Evolutionary conservation across 495 filamentous ascomycete species (phyloP), one percentile per base, ranked within the genome.

Genomic region (Niebla homalea): DNA sequence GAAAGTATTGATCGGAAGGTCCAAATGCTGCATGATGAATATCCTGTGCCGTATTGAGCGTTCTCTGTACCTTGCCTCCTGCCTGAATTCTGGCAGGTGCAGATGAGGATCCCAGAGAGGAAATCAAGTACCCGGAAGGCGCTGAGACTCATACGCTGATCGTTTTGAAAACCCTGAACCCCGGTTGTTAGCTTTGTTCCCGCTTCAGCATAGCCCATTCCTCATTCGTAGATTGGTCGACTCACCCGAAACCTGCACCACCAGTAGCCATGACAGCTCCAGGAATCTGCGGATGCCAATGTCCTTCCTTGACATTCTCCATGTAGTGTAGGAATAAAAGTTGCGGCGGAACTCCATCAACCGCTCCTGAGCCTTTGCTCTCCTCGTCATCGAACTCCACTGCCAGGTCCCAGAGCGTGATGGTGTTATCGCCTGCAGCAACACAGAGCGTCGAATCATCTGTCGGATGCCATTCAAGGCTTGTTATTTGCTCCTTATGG

Each of bases 321-420:
- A 90, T 87, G 61, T 93, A 94, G 68, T 98, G 92, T 57, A 95
- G 86, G 69, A 98, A 98, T 54, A 98, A 68, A 57, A 98, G 65
- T 62, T 97, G 92, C 29, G 92, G 88, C 47, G 92, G 92, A 55
- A 98, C 87, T 52, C 92, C 92, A 48, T 82, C 77, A 38, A 90
- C 79, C 22, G 83, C 90, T 3, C 80, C 89, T 4, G 88, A 89
- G 54, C 90, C 85, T 67, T 77, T 85, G 60, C 82, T 87, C 74
- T 96, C 90, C 69, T 98, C 92, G 58, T 96, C 92, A 58, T 98
- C 92, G 49, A 97, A 56, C 68, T 98, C 92, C 36, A 98, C 92
- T 3, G 87, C 85, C 62, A 98, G 63, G 81, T 98, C 92, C 92
- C 92, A 98, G 40, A 96, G 70, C 1, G 92, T 96, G 21, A 96